These are phyloP conservation scores for Aureobasidium sp. DNA, from an alignment of 2,329 filamentous ascomycete species.

Conservation along the genomic window DNA sequence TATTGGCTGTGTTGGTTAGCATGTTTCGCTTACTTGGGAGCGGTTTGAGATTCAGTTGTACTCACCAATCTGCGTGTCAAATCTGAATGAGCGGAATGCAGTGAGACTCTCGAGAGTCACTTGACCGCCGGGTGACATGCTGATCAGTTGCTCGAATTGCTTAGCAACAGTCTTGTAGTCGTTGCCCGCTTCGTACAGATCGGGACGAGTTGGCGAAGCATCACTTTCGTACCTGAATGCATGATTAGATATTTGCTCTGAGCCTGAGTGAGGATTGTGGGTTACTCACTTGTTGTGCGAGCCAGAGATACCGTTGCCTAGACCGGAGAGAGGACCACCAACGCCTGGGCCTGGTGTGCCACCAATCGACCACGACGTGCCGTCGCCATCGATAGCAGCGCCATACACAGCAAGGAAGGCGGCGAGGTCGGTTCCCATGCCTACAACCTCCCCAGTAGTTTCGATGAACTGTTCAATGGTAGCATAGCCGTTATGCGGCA, in stretches of 20 bases:
- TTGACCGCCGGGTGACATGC: slow-evolving; percentile 1
- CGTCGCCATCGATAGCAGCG: slow-evolving; percentile 35
- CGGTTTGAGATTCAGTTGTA: slow-evolving; percentile 29
- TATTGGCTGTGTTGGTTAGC: slow-evolving; percentile 27
- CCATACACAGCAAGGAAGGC: slow-evolving; percentile 37
- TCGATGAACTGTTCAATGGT: slow-evolving; percentile 39
- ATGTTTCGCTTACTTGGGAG: neutral
- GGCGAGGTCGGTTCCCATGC: slow-evolving; percentile 39
- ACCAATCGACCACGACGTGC: slow-evolving; percentile 32
- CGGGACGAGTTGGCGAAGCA: slow-evolving; percentile 34
- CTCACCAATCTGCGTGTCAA: slow-evolving; percentile 6
- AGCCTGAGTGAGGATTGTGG: neutral
- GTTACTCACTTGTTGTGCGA: slow-evolving; percentile 33
- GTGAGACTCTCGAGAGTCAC: slow-evolving; percentile 22
- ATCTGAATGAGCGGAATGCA: neutral
- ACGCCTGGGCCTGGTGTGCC: slow-evolving; percentile 25
- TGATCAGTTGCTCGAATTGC: slow-evolving; percentile 31
- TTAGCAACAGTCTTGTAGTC: slow-evolving; percentile 29
- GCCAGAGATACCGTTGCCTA: slow-evolving; percentile 28
- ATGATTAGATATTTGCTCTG: too few relatives aligned
- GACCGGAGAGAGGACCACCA: slow-evolving; percentile 25
- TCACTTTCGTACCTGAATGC: slow-evolving; percentile 38
- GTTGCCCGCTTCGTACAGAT: slow-evolving; percentile 33
- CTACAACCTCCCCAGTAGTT: slow-evolving; percentile 34
- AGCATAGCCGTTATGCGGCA: slow-evolving; percentile 36